A percentile compares a stretch with the other conserved stretches of the same genome.
Conservation (phyloP, 352 stramenopile genomes). For the Pythium plurisporium region DNA sequence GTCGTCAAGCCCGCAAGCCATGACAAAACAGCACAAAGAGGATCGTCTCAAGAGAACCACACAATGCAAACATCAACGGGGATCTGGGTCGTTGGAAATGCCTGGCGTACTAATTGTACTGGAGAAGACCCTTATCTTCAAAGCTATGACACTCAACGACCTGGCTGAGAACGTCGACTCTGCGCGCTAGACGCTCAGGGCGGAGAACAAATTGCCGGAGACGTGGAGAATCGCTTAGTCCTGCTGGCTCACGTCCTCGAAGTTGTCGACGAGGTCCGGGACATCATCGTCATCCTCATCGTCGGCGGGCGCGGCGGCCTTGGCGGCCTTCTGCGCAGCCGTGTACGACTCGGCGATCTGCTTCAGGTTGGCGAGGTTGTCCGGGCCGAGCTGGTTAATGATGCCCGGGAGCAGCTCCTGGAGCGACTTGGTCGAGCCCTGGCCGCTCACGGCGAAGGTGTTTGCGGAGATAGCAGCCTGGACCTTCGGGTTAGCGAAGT, state of each 20-base stretch:
- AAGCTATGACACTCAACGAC: constrained; percentile 28
- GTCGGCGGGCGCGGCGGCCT: constrained; percentile 68
- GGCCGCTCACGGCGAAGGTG: constrained; percentile 97
- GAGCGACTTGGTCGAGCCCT: constrained; percentile 94
- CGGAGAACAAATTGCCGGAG: not conserved
- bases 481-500: constrained; percentile 98
- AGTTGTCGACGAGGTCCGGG: constrained; percentile 98
- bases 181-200: not conserved
- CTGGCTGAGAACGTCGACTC: constrained; percentile 22
- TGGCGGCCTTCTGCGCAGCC: constrained; percentile 69
- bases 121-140: constrained; percentile 21
- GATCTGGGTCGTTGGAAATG: constrained; percentile 21
- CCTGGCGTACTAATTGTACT: constrained; percentile 29
- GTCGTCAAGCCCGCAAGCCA: too few relatives aligned
- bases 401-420: constrained; percentile 97
- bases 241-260: constrained; percentile 95
- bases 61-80: constrained; percentile 11
- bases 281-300: constrained; percentile 95
- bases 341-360: constrained; percentile 90
- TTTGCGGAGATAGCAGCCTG: constrained; percentile 97
- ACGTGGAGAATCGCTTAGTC: constrained; percentile 45
- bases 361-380: constrained; percentile 96
- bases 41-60: too few relatives aligned
- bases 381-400: constrained; percentile 97
- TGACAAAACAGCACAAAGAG: too few relatives aligned